Conservation (phyloP, 1,284 basidiomycete genomes). For the Trichosporon sp. region DNA sequence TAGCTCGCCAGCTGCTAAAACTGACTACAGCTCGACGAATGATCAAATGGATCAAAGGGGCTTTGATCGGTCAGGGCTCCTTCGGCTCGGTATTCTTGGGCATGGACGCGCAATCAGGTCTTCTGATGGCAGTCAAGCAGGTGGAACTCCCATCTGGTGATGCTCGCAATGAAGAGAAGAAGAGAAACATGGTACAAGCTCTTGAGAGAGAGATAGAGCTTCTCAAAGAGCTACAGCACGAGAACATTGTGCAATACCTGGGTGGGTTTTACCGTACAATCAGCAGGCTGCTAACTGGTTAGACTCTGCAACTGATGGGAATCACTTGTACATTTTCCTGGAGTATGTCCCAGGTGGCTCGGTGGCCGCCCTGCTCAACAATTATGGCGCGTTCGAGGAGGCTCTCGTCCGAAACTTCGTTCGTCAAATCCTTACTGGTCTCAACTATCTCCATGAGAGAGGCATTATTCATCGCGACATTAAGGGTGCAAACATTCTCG, state of each 20-base stretch:
- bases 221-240: slow-evolving; percentile 90
- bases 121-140: slow-evolving; percentile 99
- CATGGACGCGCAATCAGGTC: slow-evolving; percentile 91
- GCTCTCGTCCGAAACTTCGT: slow-evolving; percentile 92
- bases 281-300: slow-evolving; percentile 5
- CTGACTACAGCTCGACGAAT: slow-evolving; percentile 62
- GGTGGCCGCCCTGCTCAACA: slow-evolving; percentile 85
- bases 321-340: slow-evolving; percentile 94
- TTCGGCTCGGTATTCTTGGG: slow-evolving; percentile 95
- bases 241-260: slow-evolving; percentile 97
- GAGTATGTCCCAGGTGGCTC: slow-evolving; percentile 99
- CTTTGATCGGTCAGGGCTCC: slow-evolving; percentile 93
- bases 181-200: slow-evolving; percentile 91
- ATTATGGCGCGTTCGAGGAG: slow-evolving; percentile 97
- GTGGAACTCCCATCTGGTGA: slow-evolving; percentile 84
- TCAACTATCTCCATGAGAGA: slow-evolving; percentile 94
- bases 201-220: slow-evolving; percentile 95
- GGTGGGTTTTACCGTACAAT: slow-evolving; percentile 62
- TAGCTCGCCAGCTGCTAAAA: not conserved
- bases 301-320: slow-evolving; percentile 88
- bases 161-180: slow-evolving; percentile 86
- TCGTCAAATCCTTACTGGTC: slow-evolving; percentile 86
- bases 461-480: slow-evolving; percentile 99
- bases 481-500: slow-evolving; percentile 96
- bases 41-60: slow-evolving; percentile 98